These are phyloP conservation scores for Cordyceps pruinosa DNA, from an alignment of 2,329 filamentous ascomycete genomes.

Conservation along the genomic window DNA sequence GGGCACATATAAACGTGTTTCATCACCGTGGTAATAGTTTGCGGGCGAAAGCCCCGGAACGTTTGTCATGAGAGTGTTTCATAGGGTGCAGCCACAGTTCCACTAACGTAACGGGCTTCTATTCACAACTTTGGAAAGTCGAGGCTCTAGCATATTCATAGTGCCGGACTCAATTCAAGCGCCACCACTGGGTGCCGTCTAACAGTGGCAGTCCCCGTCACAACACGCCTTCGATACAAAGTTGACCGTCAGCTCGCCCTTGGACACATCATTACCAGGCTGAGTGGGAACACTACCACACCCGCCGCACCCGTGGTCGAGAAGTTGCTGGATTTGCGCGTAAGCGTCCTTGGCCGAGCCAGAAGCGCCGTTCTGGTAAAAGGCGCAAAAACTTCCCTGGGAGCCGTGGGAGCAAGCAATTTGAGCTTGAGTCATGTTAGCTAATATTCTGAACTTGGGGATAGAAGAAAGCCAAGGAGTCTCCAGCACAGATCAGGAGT, in stretches of 20 bases:
- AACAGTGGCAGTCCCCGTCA: constrained; percentile 10
- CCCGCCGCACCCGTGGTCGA: constrained; percentile 7
- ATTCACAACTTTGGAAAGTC: too few species aligned
- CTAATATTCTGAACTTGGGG: neutral
- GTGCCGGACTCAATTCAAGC: too few species aligned
- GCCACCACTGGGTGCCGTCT: neutral
- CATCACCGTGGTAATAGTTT: too few species aligned
- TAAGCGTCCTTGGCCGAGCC: constrained; percentile 10
- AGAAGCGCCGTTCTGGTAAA: constrained; percentile 11
- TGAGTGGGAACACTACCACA: constrained; percentile 12
- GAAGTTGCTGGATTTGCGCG: constrained; percentile 8
- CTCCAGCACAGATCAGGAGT: too few species aligned
- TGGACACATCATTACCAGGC: constrained; percentile 12
- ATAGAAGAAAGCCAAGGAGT: too few species aligned
- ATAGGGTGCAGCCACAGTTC: too few species aligned
- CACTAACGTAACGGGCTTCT: too few species aligned
- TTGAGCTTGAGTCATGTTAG: constrained; percentile 5
- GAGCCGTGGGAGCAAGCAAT: constrained; percentile 14
- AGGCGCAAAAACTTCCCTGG: constrained; percentile 9
- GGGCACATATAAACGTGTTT: too few species aligned
- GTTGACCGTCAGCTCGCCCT: constrained; percentile 12
- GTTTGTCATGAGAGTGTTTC: too few species aligned
- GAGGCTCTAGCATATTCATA: too few species aligned
- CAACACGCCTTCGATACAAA: constrained; percentile 7
- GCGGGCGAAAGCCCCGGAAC: too few species aligned